phyloP scores from a whole-genome alignment of 2,329 filamentous ascomycete species.

The Fusarium avenaceum region DNA sequence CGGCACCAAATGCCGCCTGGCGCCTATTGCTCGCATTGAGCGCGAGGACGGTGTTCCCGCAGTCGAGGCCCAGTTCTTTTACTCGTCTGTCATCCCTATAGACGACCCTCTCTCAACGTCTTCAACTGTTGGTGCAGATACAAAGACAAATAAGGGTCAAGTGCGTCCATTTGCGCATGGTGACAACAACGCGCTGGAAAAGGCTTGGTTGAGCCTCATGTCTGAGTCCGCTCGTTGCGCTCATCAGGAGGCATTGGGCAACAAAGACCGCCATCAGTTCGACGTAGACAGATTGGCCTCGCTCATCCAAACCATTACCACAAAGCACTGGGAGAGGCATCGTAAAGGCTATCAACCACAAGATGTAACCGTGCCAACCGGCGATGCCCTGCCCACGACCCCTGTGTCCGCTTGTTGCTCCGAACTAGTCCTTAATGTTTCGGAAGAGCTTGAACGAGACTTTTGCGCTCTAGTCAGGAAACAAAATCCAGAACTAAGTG shows the following conservation, averaged over 20 bases:
- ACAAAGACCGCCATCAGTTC: constrained; percentile 21
- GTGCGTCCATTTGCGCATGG: constrained; percentile 82
- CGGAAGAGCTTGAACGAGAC: constrained; percentile 60
- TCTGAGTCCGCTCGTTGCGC: constrained; percentile 62
- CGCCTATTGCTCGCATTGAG: constrained; percentile 58
- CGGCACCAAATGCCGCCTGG: constrained; percentile 70
- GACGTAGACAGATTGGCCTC: constrained; percentile 33
- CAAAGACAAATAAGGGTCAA: constrained; percentile 68
- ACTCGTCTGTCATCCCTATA: constrained; percentile 83
- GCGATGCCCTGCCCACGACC: constrained; percentile 50
- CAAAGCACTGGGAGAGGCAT: constrained; percentile 64
- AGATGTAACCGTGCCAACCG: constrained; percentile 49
- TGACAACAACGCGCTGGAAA: constrained; percentile 85
- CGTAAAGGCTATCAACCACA: constrained; percentile 54
- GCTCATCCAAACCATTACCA: constrained; percentile 60
- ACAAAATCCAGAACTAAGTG: constrained; percentile 56
- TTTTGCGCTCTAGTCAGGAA: constrained; percentile 66
- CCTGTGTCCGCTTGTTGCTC: constrained; percentile 62
- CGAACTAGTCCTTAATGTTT: constrained; percentile 62
- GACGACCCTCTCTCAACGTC: constrained; percentile 86
- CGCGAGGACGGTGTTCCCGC: constrained; percentile 67
- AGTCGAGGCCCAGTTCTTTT: constrained; percentile 83
- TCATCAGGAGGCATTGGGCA: constrained; percentile 57
- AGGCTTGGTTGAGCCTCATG: constrained; percentile 77
- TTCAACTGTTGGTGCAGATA: constrained; percentile 64